Base-by-base conservation (phyloP, 352 stramenopile species). In the Globisporangium acanthophoron region DNA sequence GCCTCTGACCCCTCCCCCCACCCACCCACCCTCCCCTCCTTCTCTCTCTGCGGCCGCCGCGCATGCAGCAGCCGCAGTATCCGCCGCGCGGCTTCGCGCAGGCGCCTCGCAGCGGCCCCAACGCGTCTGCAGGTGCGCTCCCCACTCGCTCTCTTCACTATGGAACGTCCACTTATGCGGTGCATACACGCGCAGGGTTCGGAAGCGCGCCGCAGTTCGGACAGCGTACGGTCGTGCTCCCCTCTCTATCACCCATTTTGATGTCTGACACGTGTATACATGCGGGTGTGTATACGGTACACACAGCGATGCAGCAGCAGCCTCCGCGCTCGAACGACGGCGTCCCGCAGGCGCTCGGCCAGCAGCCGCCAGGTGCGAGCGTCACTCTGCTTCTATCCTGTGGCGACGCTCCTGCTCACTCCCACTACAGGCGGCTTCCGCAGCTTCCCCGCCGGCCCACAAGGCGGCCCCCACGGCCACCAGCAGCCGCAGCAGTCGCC, bases 291-390 rank as follows among this genome's bases (percentile, higher is more conserved):
- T 41, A 15, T 37, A 37, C 33, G 33, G 18, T 15, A 56, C 43
- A 40, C 24, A 35, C 13, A 39, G 13, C 31, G 21, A 24, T 29
- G 13, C 47, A 75, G 66, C 60, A 43, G 43, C 67, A 76, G 53
- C 67, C 74, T 41, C 70, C 72, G 11, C 62, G 67, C 56, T 76
- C 73, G 13, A 69, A 76, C 37, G 63, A 67, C 24, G 61, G 62
- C 31, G 45, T 50, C 31, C 40, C 27, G 52, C 58, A 52, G 46
- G 61, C 52, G 29, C 57, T 63, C 31, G 31, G 56, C 2, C 56
- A 62, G 18, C 58, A 52, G 43, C 50, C 58, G 8, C 41, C 51
- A 49, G 58, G 58, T 63, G 48, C 29, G 49, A 24, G 16, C 37
- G 15, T 37, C 2, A n/a, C n/a, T 54, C 49, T 40, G 24, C 9